A percentile compares a stretch with the other conserved stretches of the same genome.
Evolutionary conservation across 2,329 filamentous ascomycete species (phyloP).

Genomic region (Clarireedia sp.): DNA sequence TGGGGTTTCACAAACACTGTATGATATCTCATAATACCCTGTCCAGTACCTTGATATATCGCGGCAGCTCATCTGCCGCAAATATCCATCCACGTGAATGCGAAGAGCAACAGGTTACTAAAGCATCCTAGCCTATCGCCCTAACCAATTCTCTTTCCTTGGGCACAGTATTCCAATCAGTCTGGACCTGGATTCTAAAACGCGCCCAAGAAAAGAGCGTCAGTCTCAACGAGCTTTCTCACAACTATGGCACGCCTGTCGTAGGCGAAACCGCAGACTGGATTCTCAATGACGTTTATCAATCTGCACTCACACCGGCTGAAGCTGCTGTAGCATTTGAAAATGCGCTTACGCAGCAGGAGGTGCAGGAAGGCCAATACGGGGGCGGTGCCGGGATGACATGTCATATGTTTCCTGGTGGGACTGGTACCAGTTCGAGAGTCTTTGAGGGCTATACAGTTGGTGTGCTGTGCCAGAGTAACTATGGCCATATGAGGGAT

Average conservation of each 20-base stretch:
- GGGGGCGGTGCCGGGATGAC: slow-evolving; percentile 64
- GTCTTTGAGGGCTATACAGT: slow-evolving; percentile 47
- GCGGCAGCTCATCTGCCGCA: too few species aligned
- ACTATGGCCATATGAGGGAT: slow-evolving; percentile 51
- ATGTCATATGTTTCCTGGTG: slow-evolving; percentile 58
- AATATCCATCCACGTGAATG: background rate
- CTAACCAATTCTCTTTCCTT: slow-evolving; percentile 34
- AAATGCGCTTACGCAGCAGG: slow-evolving; percentile 38
- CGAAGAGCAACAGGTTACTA: background rate
- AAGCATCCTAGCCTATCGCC: slow-evolving; percentile 22
- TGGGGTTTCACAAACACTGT: slow-evolving; percentile 28
- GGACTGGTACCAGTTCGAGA: slow-evolving; percentile 55
- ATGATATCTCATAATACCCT: background rate
- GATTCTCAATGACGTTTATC: slow-evolving; percentile 48
- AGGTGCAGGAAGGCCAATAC: slow-evolving; percentile 52
- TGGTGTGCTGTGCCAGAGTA: slow-evolving; percentile 55
- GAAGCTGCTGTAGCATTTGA: slow-evolving; percentile 48
- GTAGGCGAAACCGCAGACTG: slow-evolving; percentile 59
- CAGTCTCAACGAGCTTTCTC: slow-evolving; percentile 16
- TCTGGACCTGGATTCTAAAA: slow-evolving; percentile 24
- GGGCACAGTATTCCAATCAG: slow-evolving; percentile 28
- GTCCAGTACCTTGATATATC: too few species aligned
- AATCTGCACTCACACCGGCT: slow-evolving; percentile 45
- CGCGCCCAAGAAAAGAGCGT: slow-evolving; percentile 8
- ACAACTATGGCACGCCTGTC: slow-evolving; percentile 38